Base-by-base conservation (phyloP, 495 filamentous ascomycete genomes). In the Penicillium pancosmium region DNA sequence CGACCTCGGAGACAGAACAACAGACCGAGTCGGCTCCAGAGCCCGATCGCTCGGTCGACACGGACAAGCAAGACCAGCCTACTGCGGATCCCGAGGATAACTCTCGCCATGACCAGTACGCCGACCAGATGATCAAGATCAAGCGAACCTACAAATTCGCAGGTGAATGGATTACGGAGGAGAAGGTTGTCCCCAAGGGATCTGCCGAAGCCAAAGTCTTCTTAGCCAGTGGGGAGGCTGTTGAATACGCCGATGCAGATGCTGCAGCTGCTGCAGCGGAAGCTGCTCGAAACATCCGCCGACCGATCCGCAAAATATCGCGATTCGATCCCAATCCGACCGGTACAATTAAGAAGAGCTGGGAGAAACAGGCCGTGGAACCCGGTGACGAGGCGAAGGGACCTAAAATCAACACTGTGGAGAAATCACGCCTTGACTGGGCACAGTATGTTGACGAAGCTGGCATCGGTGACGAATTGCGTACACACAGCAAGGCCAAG, bases 351-450 rank as follows among this genome's bases (percentile, higher is more conserved):
- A 81, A 80, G 68, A 78, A 81, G 70, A 78, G 75, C 70, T 76
- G 76, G 79, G 70, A 77, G 72, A 77, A 76, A 66, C 71, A 65
- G 9, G 35, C 58, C 27, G 33, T 66, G 1, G 71, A 70, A 36
- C 47, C 54, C 23, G 55, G 54, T 47, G 67, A 66, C 34, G 70
- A 75, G 61, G 79, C 80, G 5, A 82, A 82, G 56, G 88, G 89
- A 48, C 86, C 88, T 68, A 97, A 97, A 68, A 82, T 98, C 68
- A 98, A 96, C 70, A 96, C 93, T 1, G 88, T 98, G 21, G 92
- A 98, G 77, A 98, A 98, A 79, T 93, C 89, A 36, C 82, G 90
- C 51, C 81, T 97, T 77, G 94, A 98, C 70, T 98, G 94, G 94
- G 91, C 91, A 4, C 88, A 88, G 44, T 96, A 91, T 66, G 95